These are phyloP conservation scores for Kluyveromyces dobzhanskii DNA, from an alignment of 805 yeast genomes.

Conservation along the genomic window DNA sequence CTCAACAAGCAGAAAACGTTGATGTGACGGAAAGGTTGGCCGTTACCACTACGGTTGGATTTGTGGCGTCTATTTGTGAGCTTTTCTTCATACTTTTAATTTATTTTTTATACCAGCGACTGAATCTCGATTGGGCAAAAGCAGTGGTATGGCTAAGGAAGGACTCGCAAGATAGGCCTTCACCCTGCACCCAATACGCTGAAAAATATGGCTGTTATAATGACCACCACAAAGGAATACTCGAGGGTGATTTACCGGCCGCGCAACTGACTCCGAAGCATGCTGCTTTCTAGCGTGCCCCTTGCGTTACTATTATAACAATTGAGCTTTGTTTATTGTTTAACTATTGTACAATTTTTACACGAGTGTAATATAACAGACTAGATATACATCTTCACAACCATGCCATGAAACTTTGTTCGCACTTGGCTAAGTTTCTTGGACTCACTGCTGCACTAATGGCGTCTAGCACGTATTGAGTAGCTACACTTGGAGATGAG, in stretches of 20 bases:
- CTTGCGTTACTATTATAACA: no score
- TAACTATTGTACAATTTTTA: background rate
- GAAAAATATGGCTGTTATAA: background rate
- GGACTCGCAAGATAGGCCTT: background rate
- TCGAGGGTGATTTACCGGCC: conserved; percentile 1
- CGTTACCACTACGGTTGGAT: background rate
- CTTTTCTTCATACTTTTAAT: background rate
- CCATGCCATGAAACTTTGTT: conserved; percentile 93
- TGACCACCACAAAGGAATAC: background rate
- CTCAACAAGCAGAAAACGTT: background rate
- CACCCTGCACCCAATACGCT: no score
- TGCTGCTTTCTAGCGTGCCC: no score
- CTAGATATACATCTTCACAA: no score
- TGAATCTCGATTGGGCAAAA: conserved; percentile 4
- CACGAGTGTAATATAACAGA: background rate
- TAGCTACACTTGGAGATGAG: conserved; percentile 53
- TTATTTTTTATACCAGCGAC: conserved; percentile 1
- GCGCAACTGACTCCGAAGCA: no score
- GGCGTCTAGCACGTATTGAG: conserved; percentile 83
- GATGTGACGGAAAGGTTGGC: conserved; percentile 2
- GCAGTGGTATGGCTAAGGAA: conserved; percentile 1
- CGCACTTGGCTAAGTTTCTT: conserved; percentile 83
- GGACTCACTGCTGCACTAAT: conserved; percentile 95
- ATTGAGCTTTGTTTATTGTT: no score
- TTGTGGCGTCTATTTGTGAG: background rate